Conservation (phyloP, 148 eudicot species). For the Selenicereus undatus region DNA sequence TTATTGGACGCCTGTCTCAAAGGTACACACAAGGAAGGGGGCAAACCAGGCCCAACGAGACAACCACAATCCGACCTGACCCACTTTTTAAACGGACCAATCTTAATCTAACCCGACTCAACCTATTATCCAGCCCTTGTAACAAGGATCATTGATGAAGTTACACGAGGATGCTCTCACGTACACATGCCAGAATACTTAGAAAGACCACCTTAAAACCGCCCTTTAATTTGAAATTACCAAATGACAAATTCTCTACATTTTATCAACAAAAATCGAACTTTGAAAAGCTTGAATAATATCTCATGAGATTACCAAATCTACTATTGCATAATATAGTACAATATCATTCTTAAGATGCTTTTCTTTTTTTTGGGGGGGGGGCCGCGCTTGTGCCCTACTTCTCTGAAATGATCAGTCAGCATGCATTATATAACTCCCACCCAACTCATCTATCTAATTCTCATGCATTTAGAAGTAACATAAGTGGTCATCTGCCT, state of each 20-base stretch:
- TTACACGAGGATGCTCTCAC: too few species aligned
- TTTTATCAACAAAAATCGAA: neutral
- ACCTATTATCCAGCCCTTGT: too few species aligned
- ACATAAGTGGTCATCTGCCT: conserved; percentile 17
- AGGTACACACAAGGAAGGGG: too few species aligned
- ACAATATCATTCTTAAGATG: too few species aligned
- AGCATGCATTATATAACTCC: conserved; percentile 31
- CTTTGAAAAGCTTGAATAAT: neutral
- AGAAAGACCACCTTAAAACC: too few species aligned
- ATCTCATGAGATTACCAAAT: neutral
- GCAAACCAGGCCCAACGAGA: too few species aligned
- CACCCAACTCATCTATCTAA: conserved; percentile 16
- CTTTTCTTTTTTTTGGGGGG: neutral
- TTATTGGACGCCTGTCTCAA: too few species aligned
- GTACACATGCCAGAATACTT: too few species aligned
- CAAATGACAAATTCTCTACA: neutral
- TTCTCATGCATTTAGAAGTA: neutral
- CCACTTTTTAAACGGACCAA: too few species aligned
- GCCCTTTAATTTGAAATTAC: neutral
- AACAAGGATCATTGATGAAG: too few species aligned
- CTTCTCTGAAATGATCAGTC: conserved; percentile 16
- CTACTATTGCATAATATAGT: neutral
- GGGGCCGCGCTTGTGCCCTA: neutral
- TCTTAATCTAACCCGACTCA: too few species aligned
- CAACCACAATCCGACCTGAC: too few species aligned